Evolutionary conservation across 1,284 basidiomycete genomes (phyloP), one percentile per base, ranked within the genome.

Genomic region (Pholiota adiposa): DNA sequence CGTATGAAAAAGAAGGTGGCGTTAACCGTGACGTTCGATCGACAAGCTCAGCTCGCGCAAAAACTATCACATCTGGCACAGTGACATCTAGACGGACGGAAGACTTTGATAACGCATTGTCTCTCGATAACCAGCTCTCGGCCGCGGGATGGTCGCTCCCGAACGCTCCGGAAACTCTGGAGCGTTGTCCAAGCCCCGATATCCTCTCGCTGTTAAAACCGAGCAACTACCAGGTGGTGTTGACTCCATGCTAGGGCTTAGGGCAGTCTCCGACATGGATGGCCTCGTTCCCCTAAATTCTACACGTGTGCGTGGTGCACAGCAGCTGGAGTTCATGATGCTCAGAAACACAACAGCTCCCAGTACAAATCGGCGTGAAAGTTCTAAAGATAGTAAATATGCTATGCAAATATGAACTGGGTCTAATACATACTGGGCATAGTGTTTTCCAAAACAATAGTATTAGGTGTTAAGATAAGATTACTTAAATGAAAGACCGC

Each of bases 201-300:
- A 64, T 66, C 31, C 56, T 64, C 38, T 51, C 63, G 46, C 59
- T 60, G 56, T 46, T 69, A 11, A 44, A 61, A 36, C 54, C 59
- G 18, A 43, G 50, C 23, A 58, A 56, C 51, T 53, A 59, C 27
- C 53, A 57, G 34, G 61, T 64, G 23, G 34, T 58, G n/a, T 56
- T 65, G 14, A 46, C 38, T 8, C 58, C 62, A 44, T 27, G 49
- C 56, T 52, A 52, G 23, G 19, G 7, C 29, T 1, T 14, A n/a
- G 14, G 12, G 12, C 38, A 19, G 19, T 12, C 21, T 38, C 41
- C 56, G n/a, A 27, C 12, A 9, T n/a, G 27, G 23, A 19, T 14
- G 54, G 48, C 41, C 27, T 54, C 48, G 44, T 51, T 63, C 53
- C 46, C 56, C 2, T 19, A 55, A 50, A 43, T 58, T 12, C 33